Evolutionary conservation across 129 eudicot genomes (phyloP), one percentile per base, ranked within the genome.

Genomic region (Saussurea involucrata): DNA sequence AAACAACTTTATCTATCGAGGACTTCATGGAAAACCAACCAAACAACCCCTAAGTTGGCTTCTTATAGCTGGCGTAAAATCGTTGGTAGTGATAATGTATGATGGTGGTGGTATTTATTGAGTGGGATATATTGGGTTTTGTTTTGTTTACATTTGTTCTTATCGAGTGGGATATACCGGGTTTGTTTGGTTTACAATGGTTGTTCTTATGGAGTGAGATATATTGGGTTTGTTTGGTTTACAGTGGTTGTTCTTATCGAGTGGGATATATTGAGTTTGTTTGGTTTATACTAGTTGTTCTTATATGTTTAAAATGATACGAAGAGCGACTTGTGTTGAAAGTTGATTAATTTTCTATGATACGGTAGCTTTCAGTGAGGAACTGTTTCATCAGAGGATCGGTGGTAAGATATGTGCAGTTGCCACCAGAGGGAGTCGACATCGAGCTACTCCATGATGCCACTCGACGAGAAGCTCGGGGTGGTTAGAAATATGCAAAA

Each of bases 371-470:
- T 61, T 95, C 97, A 6, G 97, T 95, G 91, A 83, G 99, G 80
- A 95, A 95, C 85, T 95, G 99, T 81, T 95, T 95, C 87, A 95
- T 95, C 72, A 80, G 99, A 82, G 99, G 99, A 46, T 95, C 99
- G 5, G 99, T 95, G 22, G 99, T 95, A 79, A 83, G 99, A 69
- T 95, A 92, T 29, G 99, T 95, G 79, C 99, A 95, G 82, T 74
- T 95, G 74, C 99, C 99, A 4, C 95, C 97, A 0, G 97, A 95
- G n/a, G 99, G 99, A 69, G 99, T 95, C 29, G 97, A 95, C 76
- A 78, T 92, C 28, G 99, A 95, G 57, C 87, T 95, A 84, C 97
- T 95, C 60, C 99, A 95, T 37, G 99, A 95, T 87, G 99, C 99
- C 79, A 95, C 99, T 0, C 83, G 99, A 86, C 88, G 99, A 83